phyloP scores from a whole-genome alignment of 1,284 basidiomycete genomes.

The Malassezia yamatoensis region DNA sequence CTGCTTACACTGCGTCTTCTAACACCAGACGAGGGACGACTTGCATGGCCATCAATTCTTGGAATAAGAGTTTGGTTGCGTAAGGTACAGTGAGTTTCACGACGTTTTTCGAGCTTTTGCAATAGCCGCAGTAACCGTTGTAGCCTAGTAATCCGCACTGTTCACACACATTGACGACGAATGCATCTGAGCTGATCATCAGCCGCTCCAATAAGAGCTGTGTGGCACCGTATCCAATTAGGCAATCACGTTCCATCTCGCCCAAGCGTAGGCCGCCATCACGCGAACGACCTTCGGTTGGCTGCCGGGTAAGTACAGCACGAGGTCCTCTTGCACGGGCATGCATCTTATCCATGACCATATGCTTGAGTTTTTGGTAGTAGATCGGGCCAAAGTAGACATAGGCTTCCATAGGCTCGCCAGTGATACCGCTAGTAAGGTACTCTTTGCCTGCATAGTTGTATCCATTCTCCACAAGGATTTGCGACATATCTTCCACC shows the following conservation, averaged over 20 bases:
- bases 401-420: slow-evolving; percentile 88
- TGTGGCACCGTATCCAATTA: slow-evolving; percentile 58
- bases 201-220: slow-evolving; percentile 88
- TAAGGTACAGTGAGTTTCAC: slow-evolving; percentile 96
- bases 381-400: slow-evolving; percentile 98
- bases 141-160: slow-evolving; percentile 87
- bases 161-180: slow-evolving; percentile 91
- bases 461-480: slow-evolving; percentile 89
- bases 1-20: slow-evolving; percentile 24
- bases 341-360: slow-evolving; percentile 99
- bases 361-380: slow-evolving; percentile 58
- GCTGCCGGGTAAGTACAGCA: slow-evolving; percentile 91
- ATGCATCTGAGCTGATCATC: slow-evolving; percentile 84
- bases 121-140: slow-evolving; percentile 54
- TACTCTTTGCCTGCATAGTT: slow-evolving; percentile 96
- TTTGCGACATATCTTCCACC: slow-evolving; percentile 96
- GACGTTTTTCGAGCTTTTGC: slow-evolving; percentile 91
- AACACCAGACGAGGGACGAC: slow-evolving; percentile 50
- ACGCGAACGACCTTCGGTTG: slow-evolving; percentile 92
- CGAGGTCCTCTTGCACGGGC: slow-evolving; percentile 75
- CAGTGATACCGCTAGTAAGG: slow-evolving; percentile 94
- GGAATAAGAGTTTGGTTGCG: slow-evolving; percentile 90
- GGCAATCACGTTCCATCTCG: slow-evolving; percentile 94
- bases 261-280: slow-evolving; percentile 94
- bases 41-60: slow-evolving; percentile 64